Evolutionary conservation across 345 rosid genomes (phyloP).

Genomic region (Sisymbrium altissimum): DNA sequence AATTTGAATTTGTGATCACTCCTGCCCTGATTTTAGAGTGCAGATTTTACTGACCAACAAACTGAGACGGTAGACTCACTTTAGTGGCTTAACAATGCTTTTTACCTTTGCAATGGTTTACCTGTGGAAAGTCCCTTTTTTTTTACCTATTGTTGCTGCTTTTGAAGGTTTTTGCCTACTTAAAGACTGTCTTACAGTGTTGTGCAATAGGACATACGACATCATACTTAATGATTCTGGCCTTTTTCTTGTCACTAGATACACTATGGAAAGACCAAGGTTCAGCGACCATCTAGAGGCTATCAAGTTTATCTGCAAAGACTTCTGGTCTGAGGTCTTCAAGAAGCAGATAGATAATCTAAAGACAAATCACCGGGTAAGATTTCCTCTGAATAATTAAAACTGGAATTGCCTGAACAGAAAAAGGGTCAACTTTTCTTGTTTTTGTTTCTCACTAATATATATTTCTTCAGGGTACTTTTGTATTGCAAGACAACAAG

Average conservation of each 20-base stretch:
- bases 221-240: background rate
- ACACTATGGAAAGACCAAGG: conserved; percentile 92
- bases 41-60: background rate
- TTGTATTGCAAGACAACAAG: conserved; percentile 92
- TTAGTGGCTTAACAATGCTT: background rate
- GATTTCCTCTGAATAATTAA: background rate
- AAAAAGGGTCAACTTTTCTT: background rate
- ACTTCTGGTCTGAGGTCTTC: conserved; percentile 96
- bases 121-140: background rate
- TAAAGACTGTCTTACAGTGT: background rate
- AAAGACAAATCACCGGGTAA: conserved; percentile 93
- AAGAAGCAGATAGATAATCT: conserved; percentile 98
- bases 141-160: background rate
- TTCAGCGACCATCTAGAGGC: conserved; percentile 93
- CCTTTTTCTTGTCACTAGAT: conserved; percentile 40
- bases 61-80: background rate
- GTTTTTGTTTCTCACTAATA: background rate
- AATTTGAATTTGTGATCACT: conserved; percentile 1
- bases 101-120: background rate
- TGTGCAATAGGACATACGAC: background rate
- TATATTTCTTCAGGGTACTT: conserved; percentile 70
- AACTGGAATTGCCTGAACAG: background rate
- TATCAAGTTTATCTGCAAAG: conserved; percentile 97
- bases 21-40: background rate
- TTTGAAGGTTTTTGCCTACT: background rate